Base-by-base conservation (phyloP, 192 early-diverging fungal genomes). In the Coemansia sp. region DNA sequence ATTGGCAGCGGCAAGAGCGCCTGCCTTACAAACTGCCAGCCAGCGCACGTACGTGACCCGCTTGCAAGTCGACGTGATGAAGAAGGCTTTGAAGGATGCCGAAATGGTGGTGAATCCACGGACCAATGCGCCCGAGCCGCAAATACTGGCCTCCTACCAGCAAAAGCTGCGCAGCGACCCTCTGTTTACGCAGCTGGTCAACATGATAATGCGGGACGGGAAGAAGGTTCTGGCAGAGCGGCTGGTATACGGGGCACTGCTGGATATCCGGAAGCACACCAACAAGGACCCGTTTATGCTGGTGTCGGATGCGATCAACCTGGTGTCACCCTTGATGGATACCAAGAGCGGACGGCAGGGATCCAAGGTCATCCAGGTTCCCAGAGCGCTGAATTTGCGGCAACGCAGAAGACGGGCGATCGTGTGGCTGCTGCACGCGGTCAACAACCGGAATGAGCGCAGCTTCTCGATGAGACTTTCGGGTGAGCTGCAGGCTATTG, bases 181-280 rank as follows among this genome's bases (percentile, higher is more conserved):
- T 2, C 76, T 93, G 11, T 52, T 92, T 9, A 78, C 82, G 16
- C 91, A 91, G 30, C 60, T 93, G 8, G 88, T 92, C 37, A 94
- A 93, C 76, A 93, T 87, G 56, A 83, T 96, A 51, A 96, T 96
- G 93, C 76, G 85, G 55, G 84, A 93, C 56, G 94, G 94, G 31
- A 92, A 93, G 72, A 97, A 96, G 67, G 81, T 85, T 7, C 80
- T 72, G 6, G 90, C 93, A 7, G 83, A 88, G 41, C 61, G 84
- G 6, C 66, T 85, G 15, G 71, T 96, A 1, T 62, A 71, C 7
- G 81, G 83, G 53, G 89, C 90, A 7, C 62, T 94, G 34, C 52
- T 78, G 26, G 76, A 87, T 49, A 87, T 97, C 40, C 80, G 82
- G 34, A 36, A 63, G 28, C 68, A 81, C 40, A 86, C 84, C 26